Evolutionary conservation across 1,284 basidiomycete species (phyloP), one percentile per base, ranked within the genome.

Genomic region (Tilletia setariae): DNA sequence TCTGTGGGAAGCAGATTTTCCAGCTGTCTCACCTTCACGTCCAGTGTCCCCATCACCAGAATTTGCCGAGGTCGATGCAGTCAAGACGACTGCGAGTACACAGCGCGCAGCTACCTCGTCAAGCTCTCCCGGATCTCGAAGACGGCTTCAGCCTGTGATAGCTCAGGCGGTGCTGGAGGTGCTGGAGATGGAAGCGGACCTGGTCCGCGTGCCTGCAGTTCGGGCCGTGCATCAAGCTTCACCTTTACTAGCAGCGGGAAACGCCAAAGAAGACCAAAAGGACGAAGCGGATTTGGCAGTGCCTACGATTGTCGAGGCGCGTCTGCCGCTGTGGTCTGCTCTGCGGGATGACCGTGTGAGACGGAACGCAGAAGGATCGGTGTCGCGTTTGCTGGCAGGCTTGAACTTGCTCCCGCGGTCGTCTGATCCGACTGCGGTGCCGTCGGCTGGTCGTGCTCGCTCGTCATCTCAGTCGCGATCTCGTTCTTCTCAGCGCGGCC

Each of bases 1-100:
- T 28, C 6, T 61, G 30, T 61, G 56, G 56, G 56, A 61, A 30
- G 32, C 56, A 11, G 56, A 61, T 25, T 61, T 61, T n/a, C 56
- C 56, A 19, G 56, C 56, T 7, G 56, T 61, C 13, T 28, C 30
- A 16, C 56, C 51, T 23, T n/a, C 46, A 16, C 19, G 19, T 6
- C 23, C 51, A 7, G 21, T 28, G 13, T 28, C 23, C 21, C 13
- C 23, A 21, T n/a, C 51, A 11, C 23, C 21, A n/a, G 47, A n/a
- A 8, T 1, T 8, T 25, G 47, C 47, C 47, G 21, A 49, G 7
- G 46, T 16, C 47, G 19, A 19, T 16, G 47, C 47, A 4, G 19
- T 8, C n/a, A 25, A 9, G 47, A 49, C 47, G 19, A 49, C 47
- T 9, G n/a, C 19, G 23, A n/a, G 47, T 8, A 25, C 23, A n/a